phyloP scores from a whole-genome alignment of 2,329 filamentous ascomycete species.

The Colletotrichum echinochloae region DNA sequence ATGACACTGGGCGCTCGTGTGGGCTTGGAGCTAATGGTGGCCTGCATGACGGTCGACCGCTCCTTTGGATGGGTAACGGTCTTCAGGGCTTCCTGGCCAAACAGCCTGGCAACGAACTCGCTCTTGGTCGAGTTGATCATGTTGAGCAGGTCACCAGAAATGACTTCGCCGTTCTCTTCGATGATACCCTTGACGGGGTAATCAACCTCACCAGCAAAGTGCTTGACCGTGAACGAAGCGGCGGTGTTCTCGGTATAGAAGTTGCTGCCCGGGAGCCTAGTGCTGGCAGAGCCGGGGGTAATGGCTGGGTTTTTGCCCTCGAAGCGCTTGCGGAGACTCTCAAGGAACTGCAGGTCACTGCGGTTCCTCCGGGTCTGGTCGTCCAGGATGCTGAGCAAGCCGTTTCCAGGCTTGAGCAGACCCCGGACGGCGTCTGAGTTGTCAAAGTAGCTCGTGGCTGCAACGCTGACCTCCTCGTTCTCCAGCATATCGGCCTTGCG shows the following conservation, averaged over 20 bases:
- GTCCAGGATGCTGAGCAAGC: conserved; percentile 92
- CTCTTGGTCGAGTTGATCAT: conserved; percentile 90
- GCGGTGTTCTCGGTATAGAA: conserved; percentile 86
- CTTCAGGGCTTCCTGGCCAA: conserved; percentile 94
- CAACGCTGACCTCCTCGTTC: conserved; percentile 89
- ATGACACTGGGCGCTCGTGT: conserved; percentile 94
- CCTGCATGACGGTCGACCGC: conserved; percentile 91
- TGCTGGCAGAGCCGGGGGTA: conserved; percentile 78
- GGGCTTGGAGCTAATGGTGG: conserved; percentile 95
- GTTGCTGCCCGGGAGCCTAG: conserved; percentile 87
- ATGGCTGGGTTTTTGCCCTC: conserved; percentile 95
- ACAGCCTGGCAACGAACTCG: conserved; percentile 88
- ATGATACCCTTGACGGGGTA: conserved; percentile 89
- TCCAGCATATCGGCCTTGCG: conserved; percentile 93
- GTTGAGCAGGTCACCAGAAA: conserved; percentile 96
- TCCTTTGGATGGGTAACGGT: conserved; percentile 95
- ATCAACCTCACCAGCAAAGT: conserved; percentile 97
- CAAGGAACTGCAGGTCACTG: conserved; percentile 89
- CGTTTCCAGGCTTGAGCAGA: conserved; percentile 91
- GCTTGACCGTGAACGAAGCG: conserved; percentile 88
- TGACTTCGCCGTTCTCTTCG: conserved; percentile 96
- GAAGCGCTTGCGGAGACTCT: conserved; percentile 92
- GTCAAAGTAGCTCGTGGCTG: conserved; percentile 96
- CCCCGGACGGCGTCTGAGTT: conserved; percentile 95
- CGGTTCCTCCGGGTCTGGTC: conserved; percentile 93